Conservation (phyloP, 805 yeast species). For the Ogataea polymorpha region DNA sequence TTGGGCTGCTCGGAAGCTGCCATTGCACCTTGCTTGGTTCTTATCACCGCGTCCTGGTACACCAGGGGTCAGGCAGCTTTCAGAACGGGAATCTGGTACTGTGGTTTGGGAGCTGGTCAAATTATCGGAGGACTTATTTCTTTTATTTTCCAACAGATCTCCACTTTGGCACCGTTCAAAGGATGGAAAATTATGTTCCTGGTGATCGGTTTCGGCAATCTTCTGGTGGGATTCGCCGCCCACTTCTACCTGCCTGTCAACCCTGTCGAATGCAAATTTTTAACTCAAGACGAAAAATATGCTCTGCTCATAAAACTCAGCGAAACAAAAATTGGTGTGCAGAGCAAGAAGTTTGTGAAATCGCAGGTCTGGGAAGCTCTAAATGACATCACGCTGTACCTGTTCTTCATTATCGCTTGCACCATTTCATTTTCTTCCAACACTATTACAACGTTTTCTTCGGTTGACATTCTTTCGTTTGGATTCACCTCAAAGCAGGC, state of each 20-base stretch:
- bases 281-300: slow-evolving; percentile 34
- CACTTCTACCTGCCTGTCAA: slow-evolving; percentile 46
- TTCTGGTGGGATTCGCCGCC: slow-evolving; percentile 45
- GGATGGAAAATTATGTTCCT: slow-evolving; percentile 65
- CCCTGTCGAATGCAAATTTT: slow-evolving; percentile 30
- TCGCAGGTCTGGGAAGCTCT: slow-evolving; percentile 47
- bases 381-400: slow-evolving; percentile 48
- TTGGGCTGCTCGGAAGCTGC: slow-evolving; percentile 30
- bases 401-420: slow-evolving; percentile 43
- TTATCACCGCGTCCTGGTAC: slow-evolving; percentile 35
- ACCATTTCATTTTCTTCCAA: slow-evolving; percentile 50
- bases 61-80: slow-evolving; percentile 31
- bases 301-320: slow-evolving; percentile 44
- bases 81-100: slow-evolving; percentile 35
- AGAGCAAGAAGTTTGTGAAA: slow-evolving; percentile 43
- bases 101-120: slow-evolving; percentile 40
- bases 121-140: slow-evolving; percentile 45
- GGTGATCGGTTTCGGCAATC: slow-evolving; percentile 52
- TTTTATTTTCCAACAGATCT: slow-evolving; percentile 53
- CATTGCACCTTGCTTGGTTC: slow-evolving; percentile 33
- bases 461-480: slow-evolving; percentile 48
- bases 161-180: slow-evolving; percentile 35
- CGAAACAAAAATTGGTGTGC: slow-evolving; percentile 50
- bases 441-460: slow-evolving; percentile 51
- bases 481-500: slow-evolving; percentile 45